These are phyloP conservation scores for Lactarius indigo DNA, from an alignment of 768 basidiomycete genomes.

Conservation along the genomic window DNA sequence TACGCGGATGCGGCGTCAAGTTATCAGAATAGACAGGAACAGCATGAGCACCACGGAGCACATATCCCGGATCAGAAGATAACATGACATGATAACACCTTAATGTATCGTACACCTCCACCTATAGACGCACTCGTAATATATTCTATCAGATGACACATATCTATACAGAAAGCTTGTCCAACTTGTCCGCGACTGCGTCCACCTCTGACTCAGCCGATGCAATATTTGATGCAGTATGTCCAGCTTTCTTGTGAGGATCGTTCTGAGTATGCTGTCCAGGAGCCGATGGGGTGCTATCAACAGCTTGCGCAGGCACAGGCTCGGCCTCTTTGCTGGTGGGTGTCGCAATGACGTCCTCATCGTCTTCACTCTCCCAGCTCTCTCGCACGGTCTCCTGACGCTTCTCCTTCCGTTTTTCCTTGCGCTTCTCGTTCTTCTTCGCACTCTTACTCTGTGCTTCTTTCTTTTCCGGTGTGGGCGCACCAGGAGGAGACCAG, in stretches of 20 bases:
- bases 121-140: slow-evolving; percentile 21
- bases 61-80: not conserved
- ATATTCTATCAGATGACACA: slow-evolving; percentile 16
- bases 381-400: slow-evolving; percentile 60
- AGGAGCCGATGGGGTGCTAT: slow-evolving; percentile 13
- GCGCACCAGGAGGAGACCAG: slow-evolving; percentile 52
- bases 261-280: slow-evolving; percentile 27
- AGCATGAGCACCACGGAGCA: slow-evolving; percentile 5
- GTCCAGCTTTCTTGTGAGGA: slow-evolving; percentile 5
- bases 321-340: slow-evolving; percentile 4
- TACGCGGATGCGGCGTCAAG: not conserved
- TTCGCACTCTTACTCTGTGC: slow-evolving; percentile 48
- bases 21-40: not conserved
- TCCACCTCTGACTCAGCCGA: slow-evolving; percentile 31
- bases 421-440: slow-evolving; percentile 81
- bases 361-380: slow-evolving; percentile 76
- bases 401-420: slow-evolving; percentile 73
- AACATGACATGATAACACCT: not conserved
- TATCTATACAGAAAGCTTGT: slow-evolving; percentile 48
- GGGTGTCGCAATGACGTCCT: slow-evolving; percentile 29
- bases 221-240: not conserved
- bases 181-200: slow-evolving; percentile 48
- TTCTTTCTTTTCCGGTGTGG: slow-evolving; percentile 39
- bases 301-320: not conserved
- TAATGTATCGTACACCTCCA: slow-evolving; percentile 20